Conservation (phyloP, 2,329 filamentous ascomycete genomes). For the Paraconiothyrium sp. region DNA sequence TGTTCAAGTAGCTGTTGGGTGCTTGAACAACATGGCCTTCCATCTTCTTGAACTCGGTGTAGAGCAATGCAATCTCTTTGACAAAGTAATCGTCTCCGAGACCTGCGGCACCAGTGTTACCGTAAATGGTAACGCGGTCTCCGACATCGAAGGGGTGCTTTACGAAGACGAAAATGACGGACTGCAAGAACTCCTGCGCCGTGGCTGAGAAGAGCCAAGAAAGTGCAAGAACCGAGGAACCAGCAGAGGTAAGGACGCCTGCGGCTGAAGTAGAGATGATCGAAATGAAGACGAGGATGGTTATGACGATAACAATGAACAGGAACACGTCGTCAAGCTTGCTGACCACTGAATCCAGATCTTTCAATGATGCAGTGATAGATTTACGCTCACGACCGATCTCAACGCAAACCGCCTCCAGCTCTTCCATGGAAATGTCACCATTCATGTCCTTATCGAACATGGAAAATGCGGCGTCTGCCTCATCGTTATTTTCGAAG, state of each 20-base stretch:
- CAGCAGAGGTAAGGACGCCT: slow-evolving; percentile 87
- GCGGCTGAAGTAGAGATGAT: slow-evolving; percentile 91
- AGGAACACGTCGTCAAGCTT: slow-evolving; percentile 91
- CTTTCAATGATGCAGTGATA: slow-evolving; percentile 92
- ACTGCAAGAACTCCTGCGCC: slow-evolving; percentile 93
- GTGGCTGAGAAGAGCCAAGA: slow-evolving; percentile 94
- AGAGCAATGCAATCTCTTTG: slow-evolving; percentile 90
- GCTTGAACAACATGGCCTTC: slow-evolving; percentile 95
- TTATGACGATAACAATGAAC: slow-evolving; percentile 83
- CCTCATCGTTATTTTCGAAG: slow-evolving; percentile 85
- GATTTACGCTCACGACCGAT: slow-evolving; percentile 95
- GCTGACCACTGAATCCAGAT: slow-evolving; percentile 90
- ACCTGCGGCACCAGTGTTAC: slow-evolving; percentile 81
- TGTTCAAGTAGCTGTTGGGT: slow-evolving; percentile 92
- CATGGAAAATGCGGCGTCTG: slow-evolving; percentile 86
- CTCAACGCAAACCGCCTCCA: slow-evolving; percentile 92
- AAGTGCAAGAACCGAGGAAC: slow-evolving; percentile 85
- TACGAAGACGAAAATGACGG: slow-evolving; percentile 93
- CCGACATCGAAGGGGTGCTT: slow-evolving; percentile 98
- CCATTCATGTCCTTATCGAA: slow-evolving; percentile 98
- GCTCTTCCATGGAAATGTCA: slow-evolving; percentile 93
- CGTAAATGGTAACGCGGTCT: slow-evolving; percentile 90
- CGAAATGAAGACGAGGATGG: slow-evolving; percentile 86
- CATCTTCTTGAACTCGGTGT: slow-evolving; percentile 99
- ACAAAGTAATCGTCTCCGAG: slow-evolving; percentile 95